Evolutionary conservation across 805 yeast genomes (phyloP).

Genomic region (Ogataea siamensis): DNA sequence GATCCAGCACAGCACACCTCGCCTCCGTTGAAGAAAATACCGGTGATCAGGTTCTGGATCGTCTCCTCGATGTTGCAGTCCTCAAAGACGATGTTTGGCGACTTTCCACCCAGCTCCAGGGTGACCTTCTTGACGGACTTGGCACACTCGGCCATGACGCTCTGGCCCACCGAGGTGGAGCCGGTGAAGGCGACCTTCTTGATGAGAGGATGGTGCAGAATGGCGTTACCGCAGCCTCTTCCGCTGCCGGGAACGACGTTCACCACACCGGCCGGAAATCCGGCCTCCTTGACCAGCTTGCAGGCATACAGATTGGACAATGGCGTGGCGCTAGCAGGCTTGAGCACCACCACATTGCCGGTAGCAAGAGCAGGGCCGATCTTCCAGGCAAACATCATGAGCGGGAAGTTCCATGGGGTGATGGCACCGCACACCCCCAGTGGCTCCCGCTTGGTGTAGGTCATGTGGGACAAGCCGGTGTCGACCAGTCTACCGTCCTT

Average conservation of each 20-base stretch:
- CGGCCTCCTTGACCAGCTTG: slow-evolving; percentile 70
- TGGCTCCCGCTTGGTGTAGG: slow-evolving; percentile 84
- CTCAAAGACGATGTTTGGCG: slow-evolving; percentile 78
- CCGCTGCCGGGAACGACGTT: slow-evolving; percentile 89
- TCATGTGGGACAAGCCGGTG: slow-evolving; percentile 70
- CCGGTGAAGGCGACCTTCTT: slow-evolving; percentile 95
- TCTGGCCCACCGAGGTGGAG: slow-evolving; percentile 82
- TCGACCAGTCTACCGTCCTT: slow-evolving; percentile 71
- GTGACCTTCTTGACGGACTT: slow-evolving; percentile 75
- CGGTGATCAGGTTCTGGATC: slow-evolving; percentile 64
- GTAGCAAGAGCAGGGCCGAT: slow-evolving; percentile 90
- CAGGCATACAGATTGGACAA: slow-evolving; percentile 79
- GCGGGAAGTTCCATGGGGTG: slow-evolving; percentile 97
- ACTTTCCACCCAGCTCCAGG: slow-evolving; percentile 86
- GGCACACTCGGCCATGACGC: slow-evolving; percentile 70
- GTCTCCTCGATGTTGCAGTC: slow-evolving; percentile 71
- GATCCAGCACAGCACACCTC: slow-evolving; percentile 94
- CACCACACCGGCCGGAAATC: slow-evolving; percentile 88
- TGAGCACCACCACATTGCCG: slow-evolving; percentile 84
- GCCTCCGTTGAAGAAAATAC: slow-evolving; percentile 87
- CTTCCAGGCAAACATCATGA: slow-evolving; percentile 93
- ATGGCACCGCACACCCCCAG: slow-evolving; percentile 94
- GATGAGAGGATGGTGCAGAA: slow-evolving; percentile 73
- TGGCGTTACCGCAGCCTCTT: slow-evolving; percentile 76
- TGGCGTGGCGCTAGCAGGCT: slow-evolving; percentile 92